phyloP scores from a whole-genome alignment of 495 filamentous ascomycete species.

The Rhizodiscina lignyota region DNA sequence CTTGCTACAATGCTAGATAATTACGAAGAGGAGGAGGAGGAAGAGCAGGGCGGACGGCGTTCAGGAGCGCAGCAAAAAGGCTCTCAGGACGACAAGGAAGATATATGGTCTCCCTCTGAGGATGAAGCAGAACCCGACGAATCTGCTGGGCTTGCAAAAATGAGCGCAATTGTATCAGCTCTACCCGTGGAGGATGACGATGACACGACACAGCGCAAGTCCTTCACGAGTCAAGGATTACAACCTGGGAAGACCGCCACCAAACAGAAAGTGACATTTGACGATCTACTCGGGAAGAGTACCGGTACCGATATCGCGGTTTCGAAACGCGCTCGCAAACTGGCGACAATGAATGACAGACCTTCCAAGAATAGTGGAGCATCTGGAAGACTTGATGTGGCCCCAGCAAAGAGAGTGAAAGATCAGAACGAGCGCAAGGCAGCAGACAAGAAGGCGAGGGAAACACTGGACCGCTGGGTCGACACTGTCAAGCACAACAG shows the following conservation, averaged over 20 bases:
- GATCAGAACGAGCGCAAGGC: conserved; percentile 70
- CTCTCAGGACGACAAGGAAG: conserved; percentile 30
- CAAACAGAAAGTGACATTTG: conserved; percentile 62
- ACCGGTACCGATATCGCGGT: conserved; percentile 48
- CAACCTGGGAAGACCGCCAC: conserved; percentile 32
- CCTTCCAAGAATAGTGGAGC: conserved; percentile 32
- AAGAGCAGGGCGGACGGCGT: conserved; percentile 17
- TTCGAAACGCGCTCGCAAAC: conserved; percentile 27
- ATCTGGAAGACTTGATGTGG: conserved; percentile 62
- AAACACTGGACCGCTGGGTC: conserved; percentile 77
- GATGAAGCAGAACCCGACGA: conserved; percentile 43
- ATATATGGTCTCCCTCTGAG: conserved; percentile 18
- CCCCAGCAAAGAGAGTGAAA: conserved; percentile 77
- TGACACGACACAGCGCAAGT: not conserved
- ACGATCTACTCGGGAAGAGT: conserved; percentile 58
- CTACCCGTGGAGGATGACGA: conserved; percentile 20
- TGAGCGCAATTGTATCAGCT: conserved; percentile 56
- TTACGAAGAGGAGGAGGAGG: conserved; percentile 30
- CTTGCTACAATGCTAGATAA: conserved; percentile 68
- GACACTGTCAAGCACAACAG: conserved; percentile 92
- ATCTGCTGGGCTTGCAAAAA: conserved; percentile 38
- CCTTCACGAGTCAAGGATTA: not conserved
- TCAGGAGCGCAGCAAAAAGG: conserved; percentile 21
- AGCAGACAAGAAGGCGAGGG: conserved; percentile 80
- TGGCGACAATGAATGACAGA: conserved; percentile 52